These are phyloP conservation scores for Cryptosporidium viatorum DNA, from an alignment of 169 alveolate genomes.

Conservation along the genomic window DNA sequence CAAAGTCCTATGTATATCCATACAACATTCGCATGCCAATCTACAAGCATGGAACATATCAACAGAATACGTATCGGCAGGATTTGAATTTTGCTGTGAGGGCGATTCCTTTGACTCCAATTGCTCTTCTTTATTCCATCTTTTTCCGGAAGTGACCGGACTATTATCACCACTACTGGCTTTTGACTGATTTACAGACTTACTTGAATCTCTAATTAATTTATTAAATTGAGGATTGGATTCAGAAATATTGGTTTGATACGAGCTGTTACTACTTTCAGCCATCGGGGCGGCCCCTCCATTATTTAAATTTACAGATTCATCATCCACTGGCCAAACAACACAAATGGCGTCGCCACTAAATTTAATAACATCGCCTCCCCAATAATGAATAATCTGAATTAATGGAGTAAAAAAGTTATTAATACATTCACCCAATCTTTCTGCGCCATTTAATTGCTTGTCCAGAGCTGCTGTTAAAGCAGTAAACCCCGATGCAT, in stretches of 20 bases:
- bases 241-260: conserved; percentile 7
- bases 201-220: not conserved
- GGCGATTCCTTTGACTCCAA: conserved; percentile 1
- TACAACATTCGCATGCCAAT: conserved; percentile 83
- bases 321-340: conserved; percentile 89
- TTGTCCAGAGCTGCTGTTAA: conserved; percentile 85
- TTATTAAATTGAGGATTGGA: not conserved
- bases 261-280: not conserved
- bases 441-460: conserved; percentile 85
- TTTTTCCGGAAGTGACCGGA: conserved; percentile 13
- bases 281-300: not conserved
- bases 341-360: conserved; percentile 90
- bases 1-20: conserved; percentile 83
- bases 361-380: conserved; percentile 90
- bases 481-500: conserved; percentile 86
- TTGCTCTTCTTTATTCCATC: conserved; percentile 21
- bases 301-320: conserved; percentile 5
- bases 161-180: not conserved
- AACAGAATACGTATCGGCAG: conserved; percentile 72
- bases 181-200: not conserved
- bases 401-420: conserved; percentile 85
- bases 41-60: conserved; percentile 75
- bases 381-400: conserved; percentile 84
- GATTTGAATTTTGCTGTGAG: not conserved
- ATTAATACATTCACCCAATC: conserved; percentile 84